These are phyloP conservation scores for Botryosphaeria agaves DNA, from an alignment of 2,329 filamentous ascomycete species.

Conservation along the genomic window DNA sequence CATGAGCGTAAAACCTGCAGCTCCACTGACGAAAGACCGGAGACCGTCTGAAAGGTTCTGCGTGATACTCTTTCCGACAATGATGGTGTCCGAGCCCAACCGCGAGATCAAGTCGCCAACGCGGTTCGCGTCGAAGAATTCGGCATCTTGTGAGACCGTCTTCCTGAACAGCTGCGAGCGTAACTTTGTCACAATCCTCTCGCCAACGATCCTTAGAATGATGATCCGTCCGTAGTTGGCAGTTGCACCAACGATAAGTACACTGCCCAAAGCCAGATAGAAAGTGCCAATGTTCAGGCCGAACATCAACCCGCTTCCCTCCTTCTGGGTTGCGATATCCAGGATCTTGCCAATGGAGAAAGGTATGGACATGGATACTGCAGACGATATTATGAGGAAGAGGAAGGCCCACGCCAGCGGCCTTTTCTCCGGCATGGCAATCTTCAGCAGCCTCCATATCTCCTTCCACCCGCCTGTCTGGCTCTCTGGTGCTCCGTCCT, in stretches of 20 bases:
- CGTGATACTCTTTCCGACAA: conserved; percentile 96
- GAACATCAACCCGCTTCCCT: conserved; percentile 52
- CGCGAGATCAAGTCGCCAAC: conserved; percentile 93
- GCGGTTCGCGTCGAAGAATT: conserved; percentile 96
- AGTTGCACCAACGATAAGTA: conserved; percentile 68
- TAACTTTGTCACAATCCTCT: conserved; percentile 80
- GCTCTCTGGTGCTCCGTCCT: conserved; percentile 43
- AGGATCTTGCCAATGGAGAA: conserved; percentile 94
- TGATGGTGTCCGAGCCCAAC: conserved; percentile 88
- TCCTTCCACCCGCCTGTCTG: conserved; percentile 50
- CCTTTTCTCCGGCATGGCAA: conserved; percentile 69
- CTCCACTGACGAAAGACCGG: conserved; percentile 74
- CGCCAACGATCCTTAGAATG: conserved; percentile 81
- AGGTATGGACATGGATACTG: conserved; percentile 89
- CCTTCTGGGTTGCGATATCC: conserved; percentile 68
- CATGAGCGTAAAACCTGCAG: conserved; percentile 83
- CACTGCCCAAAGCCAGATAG: conserved; percentile 55
- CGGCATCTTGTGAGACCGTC: conserved; percentile 93
- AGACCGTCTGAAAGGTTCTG: conserved; percentile 97
- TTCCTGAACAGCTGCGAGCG: conserved; percentile 78
- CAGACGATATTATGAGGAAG: conserved; percentile 75
- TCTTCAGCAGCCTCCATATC: conserved; percentile 73
- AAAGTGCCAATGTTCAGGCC: conserved; percentile 76
- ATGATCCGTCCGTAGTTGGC: conserved; percentile 93
- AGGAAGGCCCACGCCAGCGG: conserved; percentile 68